These are phyloP conservation scores for Neohortaea acidophila DNA, from an alignment of 495 filamentous ascomycete species.

Conservation along the genomic window DNA sequence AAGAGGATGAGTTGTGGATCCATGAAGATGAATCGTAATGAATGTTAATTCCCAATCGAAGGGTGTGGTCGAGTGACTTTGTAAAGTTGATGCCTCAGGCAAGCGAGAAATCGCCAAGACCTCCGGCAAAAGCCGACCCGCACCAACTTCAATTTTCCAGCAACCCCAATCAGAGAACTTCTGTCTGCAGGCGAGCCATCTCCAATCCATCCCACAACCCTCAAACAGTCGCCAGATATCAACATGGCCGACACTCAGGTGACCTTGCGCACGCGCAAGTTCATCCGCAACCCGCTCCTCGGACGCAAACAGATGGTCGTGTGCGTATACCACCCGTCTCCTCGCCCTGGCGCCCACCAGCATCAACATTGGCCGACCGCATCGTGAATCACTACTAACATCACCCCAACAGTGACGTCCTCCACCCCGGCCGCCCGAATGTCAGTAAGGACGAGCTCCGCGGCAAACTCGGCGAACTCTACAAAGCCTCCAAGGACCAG, in stretches of 20 bases:
- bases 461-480: slow-evolving; percentile 79
- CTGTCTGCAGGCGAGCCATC: slow-evolving; percentile 11
- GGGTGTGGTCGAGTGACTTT: background rate
- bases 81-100: slow-evolving; percentile 1
- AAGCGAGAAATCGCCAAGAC: background rate
- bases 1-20: slow-evolving; percentile 29
- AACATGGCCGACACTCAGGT: slow-evolving; percentile 87
- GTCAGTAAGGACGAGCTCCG: slow-evolving; percentile 98
- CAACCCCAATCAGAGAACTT: slow-evolving; percentile 9
- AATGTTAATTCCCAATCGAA: background rate
- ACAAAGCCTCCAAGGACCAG: slow-evolving; percentile 95
- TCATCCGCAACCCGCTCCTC: slow-evolving; percentile 98
- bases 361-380: too few species aligned
- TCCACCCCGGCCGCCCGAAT: slow-evolving; percentile 95
- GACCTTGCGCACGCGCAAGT: slow-evolving; percentile 99
- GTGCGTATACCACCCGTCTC: slow-evolving; percentile 53
- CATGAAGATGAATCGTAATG: slow-evolving; percentile 1
- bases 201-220: slow-evolving; percentile 2
- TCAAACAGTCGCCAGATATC: slow-evolving; percentile 7
- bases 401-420: slow-evolving; percentile 64
- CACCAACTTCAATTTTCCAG: background rate
- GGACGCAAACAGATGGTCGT: slow-evolving; percentile 99
- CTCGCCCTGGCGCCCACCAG: too few species aligned
- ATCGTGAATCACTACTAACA: slow-evolving; percentile 15
- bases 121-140: background rate